Evolutionary conservation across 306 rosid genomes (phyloP), one percentile per base, ranked within the genome.

Genomic region (Ormosia emarginata): DNA sequence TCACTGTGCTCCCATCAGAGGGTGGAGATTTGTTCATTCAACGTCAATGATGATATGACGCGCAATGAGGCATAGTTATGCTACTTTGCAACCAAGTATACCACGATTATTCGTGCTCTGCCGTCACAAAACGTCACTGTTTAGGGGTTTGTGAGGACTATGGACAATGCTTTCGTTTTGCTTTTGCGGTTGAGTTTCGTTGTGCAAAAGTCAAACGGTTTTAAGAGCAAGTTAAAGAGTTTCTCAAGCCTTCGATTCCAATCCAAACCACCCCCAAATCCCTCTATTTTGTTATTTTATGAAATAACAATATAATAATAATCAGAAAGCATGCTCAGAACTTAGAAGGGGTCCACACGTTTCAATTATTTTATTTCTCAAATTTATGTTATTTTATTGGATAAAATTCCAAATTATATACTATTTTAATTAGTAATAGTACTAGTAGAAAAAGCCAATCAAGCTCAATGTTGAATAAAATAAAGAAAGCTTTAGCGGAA

Each of bases 341-440:
- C 37, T 7, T 18, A 37, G 72, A 69, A 41, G 56, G 82, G 90
- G 90, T 84, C 92, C 92, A 89, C 92, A 64, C 90, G 92, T 8
- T 88, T 86, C 84, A 36, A 3, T 34, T 46, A 58, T 37, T 59
- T 43, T 37, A 14, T 77, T 8, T 29, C 12, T 43, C n/a, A 34
- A 17, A 41, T 36, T 46, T 11, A 49, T 12, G 0, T 9, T 53
- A 43, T 76, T 68, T 69, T 74, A 67, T 44, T 56, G 46, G 18
- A 36, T 58, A 44, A 7, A n/a, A 55, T 52, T 73, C 70, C 71
- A 34, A 46, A 79, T 61, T 58, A 69, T 69, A 15, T 17, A 68
- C 2, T 36, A 53, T 6, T 3, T 34, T 44, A 62, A 53, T 55
- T 3, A 41, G 14, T 1, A 41, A 39, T 67, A 49, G 66, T 13